Conservation (phyloP, 805 yeast species). For the Candida pseudoglaebosa region DNA sequence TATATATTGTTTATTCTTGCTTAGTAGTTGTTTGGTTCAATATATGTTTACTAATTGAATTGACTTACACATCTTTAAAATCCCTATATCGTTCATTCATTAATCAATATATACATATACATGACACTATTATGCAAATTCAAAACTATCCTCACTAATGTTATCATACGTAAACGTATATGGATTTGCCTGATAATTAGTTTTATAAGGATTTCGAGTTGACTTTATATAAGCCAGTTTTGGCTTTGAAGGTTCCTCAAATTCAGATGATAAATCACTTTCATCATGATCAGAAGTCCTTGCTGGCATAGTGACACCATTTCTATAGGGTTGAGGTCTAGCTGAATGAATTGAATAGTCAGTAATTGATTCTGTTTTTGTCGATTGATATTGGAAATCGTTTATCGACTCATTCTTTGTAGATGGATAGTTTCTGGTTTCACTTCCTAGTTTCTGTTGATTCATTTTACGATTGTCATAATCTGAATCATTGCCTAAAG, state of each 20-base stretch:
- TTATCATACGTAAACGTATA: not conserved
- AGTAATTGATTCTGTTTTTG: not conserved
- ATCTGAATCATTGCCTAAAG: conserved; percentile 1
- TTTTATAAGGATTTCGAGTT: not conserved
- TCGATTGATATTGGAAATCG: not conserved
- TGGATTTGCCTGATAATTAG: not conserved
- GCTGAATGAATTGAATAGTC: conserved; percentile 5
- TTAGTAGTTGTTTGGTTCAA: no score
- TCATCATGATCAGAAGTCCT: not conserved
- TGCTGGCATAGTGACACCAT: not conserved
- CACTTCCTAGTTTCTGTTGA: not conserved
- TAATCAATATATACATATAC: no score
- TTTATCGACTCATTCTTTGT: no score
- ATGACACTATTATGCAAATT: not conserved
- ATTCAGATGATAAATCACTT: not conserved
- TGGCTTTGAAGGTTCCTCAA: not conserved
- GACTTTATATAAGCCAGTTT: not conserved
- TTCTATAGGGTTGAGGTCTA: conserved; percentile 2
- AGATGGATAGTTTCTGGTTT: not conserved
- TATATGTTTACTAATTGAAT: no score
- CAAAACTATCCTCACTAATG: conserved; percentile 1
- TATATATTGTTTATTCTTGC: no score
- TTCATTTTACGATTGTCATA: not conserved
- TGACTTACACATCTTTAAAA: no score
- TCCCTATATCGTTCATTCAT: no score